A percentile compares a stretch with the other conserved stretches of the same genome.
Evolutionary conservation across 2,329 filamentous ascomycete species (phyloP).

Genomic region (Phyllosticta capitalensis): DNA sequence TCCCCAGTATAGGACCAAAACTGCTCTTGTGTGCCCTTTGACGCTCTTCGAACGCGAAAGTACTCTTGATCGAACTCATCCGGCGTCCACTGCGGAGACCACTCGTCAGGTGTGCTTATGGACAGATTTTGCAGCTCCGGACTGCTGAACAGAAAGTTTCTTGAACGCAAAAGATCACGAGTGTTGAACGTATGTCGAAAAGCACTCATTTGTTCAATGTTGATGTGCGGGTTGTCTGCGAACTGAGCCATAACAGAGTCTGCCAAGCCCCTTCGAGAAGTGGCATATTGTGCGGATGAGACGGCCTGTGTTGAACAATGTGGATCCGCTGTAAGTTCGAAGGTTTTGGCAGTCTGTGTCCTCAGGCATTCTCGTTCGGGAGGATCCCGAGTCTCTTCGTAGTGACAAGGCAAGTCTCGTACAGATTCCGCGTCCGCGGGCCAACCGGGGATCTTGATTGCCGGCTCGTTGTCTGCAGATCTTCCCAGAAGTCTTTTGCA

Average conservation of each 20-base stretch:
- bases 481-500: not conserved
- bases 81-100: not conserved
- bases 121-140: not conserved
- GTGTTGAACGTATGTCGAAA: not conserved
- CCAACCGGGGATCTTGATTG: not conserved
- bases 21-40: not conserved
- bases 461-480: not conserved
- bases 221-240: not conserved
- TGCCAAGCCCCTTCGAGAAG: not conserved
- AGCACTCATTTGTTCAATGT: not conserved
- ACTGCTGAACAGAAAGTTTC: not conserved
- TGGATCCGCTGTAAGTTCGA: not conserved
- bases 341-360: not conserved
- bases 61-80: not conserved
- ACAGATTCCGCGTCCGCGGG: not conserved
- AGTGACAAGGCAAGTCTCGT: not conserved
- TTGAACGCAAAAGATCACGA: not conserved
- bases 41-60: not conserved
- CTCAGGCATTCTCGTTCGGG: not conserved
- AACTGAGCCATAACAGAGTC: not conserved
- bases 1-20: not conserved
- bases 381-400: no score
- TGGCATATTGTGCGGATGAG: not conserved
- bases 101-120: not conserved
- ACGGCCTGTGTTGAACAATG: not conserved